Conservation (phyloP, 1,284 basidiomycete species). For the Erythrobasidium hasegawianum region DNA sequence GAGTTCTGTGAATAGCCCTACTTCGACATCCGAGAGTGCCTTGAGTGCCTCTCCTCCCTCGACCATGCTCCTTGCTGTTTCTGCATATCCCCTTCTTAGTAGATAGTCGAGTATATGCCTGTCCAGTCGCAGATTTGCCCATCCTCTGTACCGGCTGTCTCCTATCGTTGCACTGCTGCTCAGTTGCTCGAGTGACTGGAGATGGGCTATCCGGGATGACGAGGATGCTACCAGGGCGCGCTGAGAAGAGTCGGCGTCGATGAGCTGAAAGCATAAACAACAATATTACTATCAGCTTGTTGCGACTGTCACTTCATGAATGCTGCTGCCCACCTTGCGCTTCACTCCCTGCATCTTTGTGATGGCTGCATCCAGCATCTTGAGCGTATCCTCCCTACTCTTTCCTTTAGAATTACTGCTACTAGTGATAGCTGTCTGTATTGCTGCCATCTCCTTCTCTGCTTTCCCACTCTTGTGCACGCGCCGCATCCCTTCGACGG, state of each 20-base stretch:
- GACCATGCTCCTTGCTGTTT: slow-evolving; percentile 61
- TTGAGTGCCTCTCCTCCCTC: slow-evolving; percentile 68
- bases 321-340: slow-evolving; percentile 61
- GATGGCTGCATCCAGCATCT: slow-evolving; percentile 69
- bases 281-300: slow-evolving; percentile 14
- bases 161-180: slow-evolving; percentile 54
- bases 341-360: slow-evolving; percentile 69
- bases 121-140: slow-evolving; percentile 75
- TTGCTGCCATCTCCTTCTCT: slow-evolving; percentile 56
- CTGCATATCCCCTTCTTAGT: slow-evolving; percentile 67
- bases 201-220: slow-evolving; percentile 48
- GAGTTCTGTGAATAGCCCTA: slow-evolving; percentile 74
- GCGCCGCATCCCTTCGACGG: slow-evolving; percentile 79
- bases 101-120: slow-evolving; percentile 92
- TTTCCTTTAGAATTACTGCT: slow-evolving; percentile 31
- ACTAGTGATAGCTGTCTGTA: slow-evolving; percentile 49
- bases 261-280: slow-evolving; percentile 14
- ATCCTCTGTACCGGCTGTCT: slow-evolving; percentile 61
- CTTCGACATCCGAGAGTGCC: slow-evolving; percentile 78
- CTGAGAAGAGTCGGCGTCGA: slow-evolving; percentile 7
- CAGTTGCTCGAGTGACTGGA: slow-evolving; percentile 63
- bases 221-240: slow-evolving; percentile 9
- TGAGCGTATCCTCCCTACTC: slow-evolving; percentile 57
- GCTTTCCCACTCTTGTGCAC: slow-evolving; percentile 69
- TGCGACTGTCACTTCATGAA: not conserved